A percentile compares a stretch with the other conserved stretches of the same genome.
Evolutionary conservation across 768 basidiomycete genomes (phyloP).

Genomic region (Amanita rimosa): DNA sequence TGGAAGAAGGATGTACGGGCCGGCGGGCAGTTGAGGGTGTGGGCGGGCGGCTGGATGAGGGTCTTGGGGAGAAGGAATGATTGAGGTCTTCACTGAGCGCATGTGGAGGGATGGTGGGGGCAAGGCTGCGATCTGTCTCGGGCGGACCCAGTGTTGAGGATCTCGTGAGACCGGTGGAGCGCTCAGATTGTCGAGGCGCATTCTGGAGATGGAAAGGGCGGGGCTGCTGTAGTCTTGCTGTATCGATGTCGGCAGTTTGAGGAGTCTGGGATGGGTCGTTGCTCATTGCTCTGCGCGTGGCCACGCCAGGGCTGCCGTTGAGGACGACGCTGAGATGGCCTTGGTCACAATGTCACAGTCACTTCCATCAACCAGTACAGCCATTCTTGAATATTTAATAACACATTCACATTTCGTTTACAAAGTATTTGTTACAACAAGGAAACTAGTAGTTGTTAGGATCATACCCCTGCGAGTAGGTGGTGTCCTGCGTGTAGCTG

Average conservation of each 20-base stretch:
- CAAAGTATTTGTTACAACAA: neutral
- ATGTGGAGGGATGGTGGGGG: constrained; percentile 26
- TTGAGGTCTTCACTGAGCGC: constrained; percentile 66
- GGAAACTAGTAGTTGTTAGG: no score
- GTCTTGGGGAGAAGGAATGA: constrained; percentile 24
- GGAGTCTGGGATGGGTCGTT: constrained; percentile 6
- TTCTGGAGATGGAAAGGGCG: constrained; percentile 11
- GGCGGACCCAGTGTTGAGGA: constrained; percentile 51
- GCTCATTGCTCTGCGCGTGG: constrained; percentile 4
- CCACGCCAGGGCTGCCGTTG: constrained; percentile 1
- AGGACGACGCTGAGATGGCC: neutral
- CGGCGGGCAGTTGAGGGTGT: constrained; percentile 42
- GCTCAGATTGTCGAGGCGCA: constrained; percentile 33
- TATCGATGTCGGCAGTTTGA: constrained; percentile 17
- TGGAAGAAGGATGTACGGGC: constrained; percentile 39
- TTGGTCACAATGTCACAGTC: neutral
- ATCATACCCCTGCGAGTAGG: neutral
- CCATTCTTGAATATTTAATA: no score
- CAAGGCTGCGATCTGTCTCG: constrained; percentile 42
- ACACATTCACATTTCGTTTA: neutral
- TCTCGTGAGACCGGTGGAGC: constrained; percentile 46
- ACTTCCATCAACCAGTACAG: no score
- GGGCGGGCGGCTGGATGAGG: constrained; percentile 36
- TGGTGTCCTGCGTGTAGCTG: neutral
- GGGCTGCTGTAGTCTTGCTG: constrained; percentile 12